Conservation (phyloP, 139 green algal species). For the Mesostigma viride region DNA sequence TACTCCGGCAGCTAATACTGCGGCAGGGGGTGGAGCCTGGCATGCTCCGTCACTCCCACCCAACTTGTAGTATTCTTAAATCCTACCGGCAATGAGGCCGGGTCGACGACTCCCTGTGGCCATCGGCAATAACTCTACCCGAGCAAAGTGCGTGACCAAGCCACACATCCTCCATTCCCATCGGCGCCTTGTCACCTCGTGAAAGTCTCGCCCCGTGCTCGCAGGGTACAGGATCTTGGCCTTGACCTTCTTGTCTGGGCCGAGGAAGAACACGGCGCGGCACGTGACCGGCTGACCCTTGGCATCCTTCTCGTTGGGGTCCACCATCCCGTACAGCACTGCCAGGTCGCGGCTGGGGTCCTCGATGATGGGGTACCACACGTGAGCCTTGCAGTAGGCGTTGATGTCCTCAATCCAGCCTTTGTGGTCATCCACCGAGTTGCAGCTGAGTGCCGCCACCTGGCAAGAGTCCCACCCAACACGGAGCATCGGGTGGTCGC, state of each 20-base stretch:
- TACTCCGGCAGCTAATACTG: no score
- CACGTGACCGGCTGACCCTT: conserved; percentile 44
- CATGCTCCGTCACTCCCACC: no score
- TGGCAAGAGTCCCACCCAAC: no score
- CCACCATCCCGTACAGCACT: conserved; percentile 51
- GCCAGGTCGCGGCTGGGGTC: conserved; percentile 49
- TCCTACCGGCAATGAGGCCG: no score
- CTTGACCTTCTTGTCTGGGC: conserved; percentile 58
- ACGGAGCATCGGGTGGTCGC: no score
- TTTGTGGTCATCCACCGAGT: conserved; percentile 46
- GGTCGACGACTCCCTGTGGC: no score
- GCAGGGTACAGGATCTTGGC: conserved; percentile 56
- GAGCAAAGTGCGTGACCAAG: no score
- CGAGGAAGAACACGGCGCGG: conserved; percentile 55
- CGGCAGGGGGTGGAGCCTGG: no score
- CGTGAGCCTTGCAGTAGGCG: conserved; percentile 19
- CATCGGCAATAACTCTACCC: no score
- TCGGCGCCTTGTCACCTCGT: no score
- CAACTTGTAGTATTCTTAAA: no score
- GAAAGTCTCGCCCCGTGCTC: conserved; percentile 60
- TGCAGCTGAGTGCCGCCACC: conserved; percentile 49
- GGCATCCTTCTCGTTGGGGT: conserved; percentile 52
- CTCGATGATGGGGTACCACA: conserved; percentile 53
- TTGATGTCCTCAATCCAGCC: conserved; percentile 65
- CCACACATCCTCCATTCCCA: no score